Conservation (phyloP, 495 filamentous ascomycete genomes). For the Massariosphaeria phaeospora region DNA sequence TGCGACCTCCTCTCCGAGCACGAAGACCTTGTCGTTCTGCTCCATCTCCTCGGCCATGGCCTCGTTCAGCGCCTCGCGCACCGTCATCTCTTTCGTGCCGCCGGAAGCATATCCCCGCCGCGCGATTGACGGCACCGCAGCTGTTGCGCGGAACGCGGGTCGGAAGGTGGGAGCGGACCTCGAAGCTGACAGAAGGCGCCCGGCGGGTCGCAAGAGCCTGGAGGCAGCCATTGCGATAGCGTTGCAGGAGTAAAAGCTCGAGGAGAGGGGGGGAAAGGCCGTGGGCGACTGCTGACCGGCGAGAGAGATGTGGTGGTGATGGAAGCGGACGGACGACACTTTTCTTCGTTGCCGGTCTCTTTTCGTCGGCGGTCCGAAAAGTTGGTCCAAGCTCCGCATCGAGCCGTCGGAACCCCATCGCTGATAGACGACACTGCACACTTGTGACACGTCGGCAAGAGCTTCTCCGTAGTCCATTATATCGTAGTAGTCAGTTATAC, state of each 20-base stretch:
- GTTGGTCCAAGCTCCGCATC: neutral
- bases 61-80: conserved; percentile 95
- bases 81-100: conserved; percentile 85
- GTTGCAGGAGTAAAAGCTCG: conserved; percentile 28
- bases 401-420: too few relatives aligned
- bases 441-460: too few relatives aligned
- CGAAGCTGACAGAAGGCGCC: conserved; percentile 63
- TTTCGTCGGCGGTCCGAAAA: too few relatives aligned
- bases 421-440: too few relatives aligned
- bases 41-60: conserved; percentile 97
- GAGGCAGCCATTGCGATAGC: conserved; percentile 55
- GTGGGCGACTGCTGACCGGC: conserved; percentile 3
- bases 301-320: conserved; percentile 18
- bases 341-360: too few relatives aligned
- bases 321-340: too few relatives aligned
- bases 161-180: conserved; percentile 51
- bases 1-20: conserved; percentile 95
- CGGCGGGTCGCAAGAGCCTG: conserved; percentile 76
- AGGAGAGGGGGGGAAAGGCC: conserved; percentile 29
- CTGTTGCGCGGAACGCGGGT: conserved; percentile 48
- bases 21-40: conserved; percentile 85
- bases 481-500: too few relatives aligned
- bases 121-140: conserved; percentile 46
- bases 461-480: too few relatives aligned
- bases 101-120: conserved; percentile 42